Base-by-base conservation (phyloP, 1,284 basidiomycete species). In the Ceratobasidium sp. region DNA sequence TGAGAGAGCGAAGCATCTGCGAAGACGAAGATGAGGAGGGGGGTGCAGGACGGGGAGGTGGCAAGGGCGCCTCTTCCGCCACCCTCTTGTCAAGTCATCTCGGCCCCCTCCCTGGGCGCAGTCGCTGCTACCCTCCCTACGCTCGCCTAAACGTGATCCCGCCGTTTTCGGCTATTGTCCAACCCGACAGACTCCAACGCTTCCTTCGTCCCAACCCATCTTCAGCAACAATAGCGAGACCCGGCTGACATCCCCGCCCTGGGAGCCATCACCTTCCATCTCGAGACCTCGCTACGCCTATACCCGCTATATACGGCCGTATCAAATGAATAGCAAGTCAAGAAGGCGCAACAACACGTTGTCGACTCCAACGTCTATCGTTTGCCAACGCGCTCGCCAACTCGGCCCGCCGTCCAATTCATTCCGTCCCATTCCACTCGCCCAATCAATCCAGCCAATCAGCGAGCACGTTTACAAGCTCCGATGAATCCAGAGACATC, bases 221-320 rank as follows among this genome's bases (percentile, higher is more conserved):
- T 58, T 21, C 18, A 50, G 67, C 53, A 48, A 70, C 55, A 70
- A 70, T 48, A 58, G 41, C 28, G 5, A 21, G 18, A 39, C 26
- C 43, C n/a, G n/a, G n/a, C n/a, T n/a, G n/a, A n/a, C n/a, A n/a
- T 45, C 58, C 18, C 34, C 21, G 26, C 39, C 12, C 58, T 60
- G 41, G 58, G 14, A n/a, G 16, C 43, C 16, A n/a, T n/a, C 23
- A 26, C 12, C 43, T 62, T 58, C 67, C 43, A 70, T 70, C 55
- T 59, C 67, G 28, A 59, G 58, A 34, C 26, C 28, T 30, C 32
- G 23, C 32, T 6, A 39, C 36, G 14, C 36, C 36, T 39, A 39
- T 39, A 6, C 36, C 14, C 36, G 8, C 36, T 39, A n/a, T n/a
- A n/a, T n/a, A n/a, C n/a, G n/a, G n/a, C n/a, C n/a, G n/a, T n/a